Evolutionary conservation across 2,329 filamentous ascomycete genomes (phyloP), one percentile per base, ranked within the genome.

Genomic region (Emmonsiellopsis sp.): DNA sequence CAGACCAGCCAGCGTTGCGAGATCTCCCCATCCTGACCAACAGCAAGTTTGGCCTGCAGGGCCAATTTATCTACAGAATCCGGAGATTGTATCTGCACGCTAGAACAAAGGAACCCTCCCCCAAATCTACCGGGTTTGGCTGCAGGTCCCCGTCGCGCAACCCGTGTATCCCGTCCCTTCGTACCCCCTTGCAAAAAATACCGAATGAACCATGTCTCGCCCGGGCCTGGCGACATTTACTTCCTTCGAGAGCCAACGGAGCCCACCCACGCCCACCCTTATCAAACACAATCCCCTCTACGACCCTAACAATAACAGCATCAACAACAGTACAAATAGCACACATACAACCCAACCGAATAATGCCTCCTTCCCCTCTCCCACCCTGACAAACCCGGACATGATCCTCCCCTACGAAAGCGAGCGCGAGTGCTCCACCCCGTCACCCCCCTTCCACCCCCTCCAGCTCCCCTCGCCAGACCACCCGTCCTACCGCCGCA

Each of bases 361-460:
- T 27, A 14, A n/a, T n/a, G 17, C 40, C 11, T 14, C 27, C 14
- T 47, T 49, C 31, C 83, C 82, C 10, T 94, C 88, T 55, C 91
- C 91, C 46, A 95, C 91, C 2, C 75, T 96, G 63, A 94, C 89
- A 53, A 94, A 95, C 69, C 89, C 90, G 51, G 91, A 95, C 68
- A 91, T 95, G 88, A 95, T 96, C 63, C 75, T 96, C 51, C 91
- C 91, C 56, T 84, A 86, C 66, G 83, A 85, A 64, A 78, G 77
- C 57, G 68, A 69, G 56, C 69, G 68, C 60, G 64, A 69, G 60
- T 65, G 67, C 66, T 79, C 67, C 59, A 74, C 68, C 67, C 74
- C 67, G 71, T 79, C 64, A 74, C 77, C 66, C 73, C 77, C 65
- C 71, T 80, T 67, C 64, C 74, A 63, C 70, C 71, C 64, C 72